Percentiles rank a stretch among this genome's conserved stretches.
Evolutionary conservation across 352 stramenopile species (phyloP).

Genomic region (Pythium insidiosum): DNA sequence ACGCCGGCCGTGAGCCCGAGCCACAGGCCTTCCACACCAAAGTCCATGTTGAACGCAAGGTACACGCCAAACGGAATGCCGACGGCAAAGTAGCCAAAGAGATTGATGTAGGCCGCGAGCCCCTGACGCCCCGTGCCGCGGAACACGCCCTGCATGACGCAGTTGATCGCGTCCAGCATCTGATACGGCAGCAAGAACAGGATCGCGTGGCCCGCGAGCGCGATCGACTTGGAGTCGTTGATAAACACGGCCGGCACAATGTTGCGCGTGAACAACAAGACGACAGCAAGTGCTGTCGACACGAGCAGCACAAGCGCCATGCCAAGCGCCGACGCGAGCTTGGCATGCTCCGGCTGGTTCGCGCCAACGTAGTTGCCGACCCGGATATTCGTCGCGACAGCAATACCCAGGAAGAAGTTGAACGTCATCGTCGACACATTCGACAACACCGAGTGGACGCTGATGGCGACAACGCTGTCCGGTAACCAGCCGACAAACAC

Average conservation of each 20-base stretch:
- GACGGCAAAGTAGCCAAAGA: constrained; percentile 66
- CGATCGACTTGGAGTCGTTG: constrained; percentile 50
- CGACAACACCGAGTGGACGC: constrained; percentile 63
- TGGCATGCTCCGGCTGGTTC: constrained; percentile 78
- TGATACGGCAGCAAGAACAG: constrained; percentile 62
- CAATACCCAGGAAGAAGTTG: constrained; percentile 78
- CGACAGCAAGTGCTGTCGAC: constrained; percentile 25
- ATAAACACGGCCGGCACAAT: constrained; percentile 59
- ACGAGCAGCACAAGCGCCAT: constrained; percentile 45
- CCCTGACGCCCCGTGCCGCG: constrained; percentile 49
- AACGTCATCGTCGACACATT: constrained; percentile 59
- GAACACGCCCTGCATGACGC: constrained; percentile 70
- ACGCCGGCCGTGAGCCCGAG: constrained; percentile 52
- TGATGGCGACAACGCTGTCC: constrained; percentile 56
- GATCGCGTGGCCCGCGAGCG: constrained; percentile 33
- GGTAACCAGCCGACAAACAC: constrained; percentile 50
- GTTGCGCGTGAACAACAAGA: constrained; percentile 35
- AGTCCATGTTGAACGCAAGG: constrained; percentile 47
- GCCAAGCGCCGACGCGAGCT: constrained; percentile 62
- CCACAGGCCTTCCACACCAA: constrained; percentile 70
- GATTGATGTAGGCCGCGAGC: constrained; percentile 50
- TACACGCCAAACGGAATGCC: constrained; percentile 51
- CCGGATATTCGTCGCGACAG: constrained; percentile 71
- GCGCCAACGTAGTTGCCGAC: constrained; percentile 75
- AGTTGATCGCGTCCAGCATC: constrained; percentile 60